A percentile compares a stretch with the other conserved stretches of the same genome.
phyloP scores from a whole-genome alignment of 257 asterid genomes.

The Gentiana dahurica region DNA sequence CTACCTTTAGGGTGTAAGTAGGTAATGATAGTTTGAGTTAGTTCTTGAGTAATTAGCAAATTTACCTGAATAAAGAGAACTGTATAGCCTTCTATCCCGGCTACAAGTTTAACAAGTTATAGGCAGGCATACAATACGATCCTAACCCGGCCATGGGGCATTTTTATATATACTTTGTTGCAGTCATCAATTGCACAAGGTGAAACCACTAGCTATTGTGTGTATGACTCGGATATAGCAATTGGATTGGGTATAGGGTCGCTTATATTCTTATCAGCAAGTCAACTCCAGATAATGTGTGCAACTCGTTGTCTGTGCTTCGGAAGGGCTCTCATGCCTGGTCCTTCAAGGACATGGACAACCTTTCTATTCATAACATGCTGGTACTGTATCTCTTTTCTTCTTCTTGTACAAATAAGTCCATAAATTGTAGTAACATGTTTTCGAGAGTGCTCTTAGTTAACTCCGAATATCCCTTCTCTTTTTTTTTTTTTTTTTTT shows the following conservation, averaged over 20 bases:
- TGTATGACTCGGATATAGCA: slow-evolving; percentile 52
- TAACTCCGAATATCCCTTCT: no score
- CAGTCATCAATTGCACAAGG: slow-evolving; percentile 31
- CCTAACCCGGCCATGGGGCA: no score
- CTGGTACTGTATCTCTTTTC: slow-evolving; percentile 34
- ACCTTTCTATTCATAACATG: slow-evolving; percentile 59
- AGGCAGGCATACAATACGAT: no score
- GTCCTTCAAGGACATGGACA: slow-evolving; percentile 63
- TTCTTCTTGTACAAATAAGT: background rate
- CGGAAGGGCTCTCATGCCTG: slow-evolving; percentile 64
- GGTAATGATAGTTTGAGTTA: no score
- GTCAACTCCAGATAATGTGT: slow-evolving; percentile 57
- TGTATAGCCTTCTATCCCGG: no score
- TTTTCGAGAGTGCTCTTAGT: no score
- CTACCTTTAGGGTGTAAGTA: no score
- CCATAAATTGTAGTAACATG: no score
- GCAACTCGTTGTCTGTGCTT: slow-evolving; percentile 69
- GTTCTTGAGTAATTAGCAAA: no score
- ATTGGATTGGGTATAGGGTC: slow-evolving; percentile 72
- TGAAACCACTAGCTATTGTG: slow-evolving; percentile 38
- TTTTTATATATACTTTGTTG: background rate
- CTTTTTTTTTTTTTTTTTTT: no score
- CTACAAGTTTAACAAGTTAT: no score
- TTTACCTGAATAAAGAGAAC: no score
- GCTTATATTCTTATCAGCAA: slow-evolving; percentile 46